phyloP scores from a whole-genome alignment of 169 alveolate genomes.

The Plasmodium inui region DNA sequence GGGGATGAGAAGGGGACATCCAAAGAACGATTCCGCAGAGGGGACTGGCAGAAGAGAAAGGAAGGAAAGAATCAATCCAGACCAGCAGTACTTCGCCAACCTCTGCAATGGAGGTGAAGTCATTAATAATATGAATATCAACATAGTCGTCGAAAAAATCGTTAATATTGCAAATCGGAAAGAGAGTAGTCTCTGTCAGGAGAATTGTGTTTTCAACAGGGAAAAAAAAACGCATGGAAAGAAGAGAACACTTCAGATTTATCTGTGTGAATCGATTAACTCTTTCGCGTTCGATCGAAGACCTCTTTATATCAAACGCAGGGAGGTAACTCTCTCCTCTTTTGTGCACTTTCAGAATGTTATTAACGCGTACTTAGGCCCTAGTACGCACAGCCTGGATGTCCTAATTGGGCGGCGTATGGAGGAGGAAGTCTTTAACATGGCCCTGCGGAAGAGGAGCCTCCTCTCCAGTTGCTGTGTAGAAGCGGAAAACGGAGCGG shows the following conservation, averaged over 20 bases:
- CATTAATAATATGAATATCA: slow-evolving; percentile 66
- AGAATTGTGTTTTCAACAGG: slow-evolving; percentile 40
- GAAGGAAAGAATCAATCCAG: neutral
- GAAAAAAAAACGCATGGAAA: slow-evolving; percentile 25
- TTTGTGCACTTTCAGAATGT: slow-evolving; percentile 60
- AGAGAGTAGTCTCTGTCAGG: slow-evolving; percentile 42
- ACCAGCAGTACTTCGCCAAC: slow-evolving; percentile 35
- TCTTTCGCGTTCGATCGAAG: slow-evolving; percentile 64
- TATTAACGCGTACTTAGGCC: neutral
- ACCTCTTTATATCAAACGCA: slow-evolving; percentile 37
- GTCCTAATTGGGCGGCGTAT: slow-evolving; percentile 6
- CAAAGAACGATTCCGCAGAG: neutral
- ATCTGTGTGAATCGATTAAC: slow-evolving; percentile 59
- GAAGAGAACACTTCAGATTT: slow-evolving; percentile 34
- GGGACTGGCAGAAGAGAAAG: neutral
- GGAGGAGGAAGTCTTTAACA: slow-evolving; percentile 38
- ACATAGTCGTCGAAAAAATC: slow-evolving; percentile 55
- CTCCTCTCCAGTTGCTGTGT: neutral
- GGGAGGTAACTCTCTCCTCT: slow-evolving; percentile 47
- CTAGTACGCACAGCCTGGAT: neutral
- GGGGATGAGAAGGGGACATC: neutral
- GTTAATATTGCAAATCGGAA: slow-evolving; percentile 29
- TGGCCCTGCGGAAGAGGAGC: neutral
- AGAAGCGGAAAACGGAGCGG: neutral
- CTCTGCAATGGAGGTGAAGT: slow-evolving; percentile 60